Evolutionary conservation across 2,329 filamentous ascomycete species (phyloP).

Genomic region (Penicillium sp.): DNA sequence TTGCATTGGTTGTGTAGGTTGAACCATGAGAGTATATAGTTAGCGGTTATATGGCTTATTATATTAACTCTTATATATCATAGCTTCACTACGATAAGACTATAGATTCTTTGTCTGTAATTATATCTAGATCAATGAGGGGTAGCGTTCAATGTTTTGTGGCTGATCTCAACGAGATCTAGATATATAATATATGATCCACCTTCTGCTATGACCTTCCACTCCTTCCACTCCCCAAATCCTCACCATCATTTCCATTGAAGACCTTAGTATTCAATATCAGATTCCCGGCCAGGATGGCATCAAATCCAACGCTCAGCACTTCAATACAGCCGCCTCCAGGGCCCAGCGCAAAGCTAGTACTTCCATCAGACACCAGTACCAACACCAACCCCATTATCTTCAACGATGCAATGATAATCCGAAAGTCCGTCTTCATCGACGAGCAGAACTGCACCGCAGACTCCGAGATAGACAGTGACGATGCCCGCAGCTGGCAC

Average conservation of each 20-base stretch:
- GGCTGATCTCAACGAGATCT: not conserved
- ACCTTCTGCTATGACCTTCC: not conserved
- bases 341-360: slow-evolving; percentile 14
- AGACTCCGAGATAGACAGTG: slow-evolving; percentile 74
- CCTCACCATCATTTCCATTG: no score
- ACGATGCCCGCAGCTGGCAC: slow-evolving; percentile 78
- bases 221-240: not conserved
- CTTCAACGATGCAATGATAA: slow-evolving; percentile 61
- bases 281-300: slow-evolving; percentile 5
- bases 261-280: not conserved
- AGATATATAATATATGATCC: not conserved
- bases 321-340: slow-evolving; percentile 30
- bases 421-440: slow-evolving; percentile 59
- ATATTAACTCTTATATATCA: not conserved
- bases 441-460: slow-evolving; percentile 58
- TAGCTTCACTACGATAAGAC: not conserved
- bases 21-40: not conserved
- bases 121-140: not conserved
- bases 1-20: slow-evolving; percentile 19
- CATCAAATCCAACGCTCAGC: slow-evolving; percentile 2
- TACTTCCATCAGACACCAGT: slow-evolving; percentile 25
- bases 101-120: not conserved
- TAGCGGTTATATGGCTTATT: no score
- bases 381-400: slow-evolving; percentile 44
- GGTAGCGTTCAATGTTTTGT: not conserved